Base-by-base conservation (phyloP, 129 eudicot species). In the Escallonia rubra region DNA sequence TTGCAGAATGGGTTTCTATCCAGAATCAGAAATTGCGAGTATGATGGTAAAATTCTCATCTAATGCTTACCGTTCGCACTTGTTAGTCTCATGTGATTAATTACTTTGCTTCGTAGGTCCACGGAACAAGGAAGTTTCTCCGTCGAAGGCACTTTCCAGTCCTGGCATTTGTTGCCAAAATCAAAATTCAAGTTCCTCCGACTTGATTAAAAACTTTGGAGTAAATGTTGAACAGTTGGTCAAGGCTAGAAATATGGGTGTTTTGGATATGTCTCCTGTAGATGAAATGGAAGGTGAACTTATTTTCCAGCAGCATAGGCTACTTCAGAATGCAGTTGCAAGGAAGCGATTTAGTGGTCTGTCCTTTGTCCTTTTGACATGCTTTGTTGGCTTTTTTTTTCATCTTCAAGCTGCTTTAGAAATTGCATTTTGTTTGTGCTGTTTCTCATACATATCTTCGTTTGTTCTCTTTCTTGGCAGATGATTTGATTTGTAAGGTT, bases 221-320 rank as follows among this genome's bases (percentile, higher is more conserved):
- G 79, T 65, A 11, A 66, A 67, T 44, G 51, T 71, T 41, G 90
- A 84, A 42, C 73, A 77, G 57, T 52, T 78, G 78, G 82, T 51
- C 39, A 82, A 76, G 64, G 83, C 85, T 55, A 61, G 78, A 70
- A 73, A 62, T 51, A 64, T 64, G 81, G 85, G 74, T 65, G 60
- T 87, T 42, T 69, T 81, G 34, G 83, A 81, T 40, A 71, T 79
- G 61, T 79, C 86, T 55, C 99, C 99, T 2, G 74, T 43, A 51
- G 92, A 87, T 85, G 99, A 94, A 79, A 90, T 94, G 72, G 99
- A 87, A 76, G 99, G 99, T 67, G 96, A 90, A 73, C 86, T 94
- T 50, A 77, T 94, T 47, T 94, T 69, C 70, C 80, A 69, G 57
- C 99, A 94, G 84, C 87, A 85, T 39, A 77, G 59, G 70, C 82